phyloP scores from a whole-genome alignment of 257 asterid species.

The Ligustrum vulgare region DNA sequence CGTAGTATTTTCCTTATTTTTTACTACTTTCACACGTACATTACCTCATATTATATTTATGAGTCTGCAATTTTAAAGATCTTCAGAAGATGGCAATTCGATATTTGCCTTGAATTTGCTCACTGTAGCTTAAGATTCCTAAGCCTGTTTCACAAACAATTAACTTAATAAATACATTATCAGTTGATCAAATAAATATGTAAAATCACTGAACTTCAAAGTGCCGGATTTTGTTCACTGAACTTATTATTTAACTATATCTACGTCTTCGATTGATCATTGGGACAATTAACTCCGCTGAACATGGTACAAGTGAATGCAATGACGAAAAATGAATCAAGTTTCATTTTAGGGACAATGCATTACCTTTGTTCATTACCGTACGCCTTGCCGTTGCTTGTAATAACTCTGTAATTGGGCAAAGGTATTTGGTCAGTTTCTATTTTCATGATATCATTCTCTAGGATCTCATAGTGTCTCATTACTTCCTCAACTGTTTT shows the following conservation, averaged over 20 bases:
- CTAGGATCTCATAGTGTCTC: slow-evolving; percentile 1
- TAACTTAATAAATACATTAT: not conserved
- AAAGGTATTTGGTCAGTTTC: not conserved
- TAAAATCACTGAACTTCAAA: no score
- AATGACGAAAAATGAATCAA: not conserved
- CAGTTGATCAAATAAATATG: no score
- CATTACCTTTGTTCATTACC: slow-evolving; percentile 3
- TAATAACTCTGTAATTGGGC: not conserved
- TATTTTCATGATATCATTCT: not conserved
- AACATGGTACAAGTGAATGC: not conserved
- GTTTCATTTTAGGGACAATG: not conserved
- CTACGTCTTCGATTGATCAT: no score
- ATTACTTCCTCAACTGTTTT: not conserved
- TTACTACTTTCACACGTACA: not conserved
- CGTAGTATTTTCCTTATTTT: not conserved
- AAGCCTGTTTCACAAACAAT: not conserved
- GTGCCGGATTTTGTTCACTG: no score
- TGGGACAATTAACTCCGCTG: no score
- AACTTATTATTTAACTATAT: no score
- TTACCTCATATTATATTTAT: not conserved
- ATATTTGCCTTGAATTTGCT: not conserved
- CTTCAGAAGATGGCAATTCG: not conserved
- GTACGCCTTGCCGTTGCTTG: not conserved
- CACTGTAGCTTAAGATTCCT: not conserved
- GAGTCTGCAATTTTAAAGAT: not conserved